phyloP scores from a whole-genome alignment of 768 basidiomycete species.

The Pisolithus albus region DNA sequence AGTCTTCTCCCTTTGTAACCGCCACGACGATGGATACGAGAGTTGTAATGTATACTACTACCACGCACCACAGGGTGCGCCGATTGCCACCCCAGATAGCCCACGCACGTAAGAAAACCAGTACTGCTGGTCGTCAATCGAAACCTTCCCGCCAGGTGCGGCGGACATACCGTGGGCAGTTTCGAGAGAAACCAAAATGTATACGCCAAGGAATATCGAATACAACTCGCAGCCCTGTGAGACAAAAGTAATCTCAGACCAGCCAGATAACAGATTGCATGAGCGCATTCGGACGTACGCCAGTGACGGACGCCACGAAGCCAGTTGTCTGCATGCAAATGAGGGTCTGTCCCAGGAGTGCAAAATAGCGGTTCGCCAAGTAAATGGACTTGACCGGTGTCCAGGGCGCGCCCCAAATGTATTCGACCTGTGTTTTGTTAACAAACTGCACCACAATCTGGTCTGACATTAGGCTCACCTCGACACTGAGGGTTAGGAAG shows the following conservation, averaged over 20 bases:
- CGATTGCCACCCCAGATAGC: neutral
- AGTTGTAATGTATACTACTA: neutral
- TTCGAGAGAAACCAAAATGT: neutral
- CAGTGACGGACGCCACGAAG: neutral
- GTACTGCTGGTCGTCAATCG: neutral
- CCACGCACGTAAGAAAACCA: neutral
- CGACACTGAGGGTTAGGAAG: constrained; percentile 5
- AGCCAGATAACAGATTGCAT: neutral
- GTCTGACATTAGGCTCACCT: neutral
- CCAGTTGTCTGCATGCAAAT: neutral
- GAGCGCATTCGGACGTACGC: neutral
- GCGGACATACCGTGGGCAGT: neutral
- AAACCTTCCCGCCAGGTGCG: neutral
- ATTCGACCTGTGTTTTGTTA: constrained; percentile 1
- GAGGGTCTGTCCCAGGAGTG: constrained; percentile 2
- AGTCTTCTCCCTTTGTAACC: neutral
- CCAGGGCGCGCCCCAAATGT: constrained; percentile 8
- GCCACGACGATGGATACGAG: neutral
- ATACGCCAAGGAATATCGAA: neutral
- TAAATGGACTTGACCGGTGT: constrained; percentile 3
- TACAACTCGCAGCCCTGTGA: neutral
- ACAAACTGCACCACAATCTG: neutral
- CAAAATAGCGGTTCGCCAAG: constrained; percentile 4
- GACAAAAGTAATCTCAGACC: neutral
- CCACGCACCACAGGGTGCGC: neutral